Percentiles rank a stretch among this genome's conserved stretches.
Evolutionary conservation across 345 rosid genomes (phyloP).

Genomic region (Angophora floribunda): DNA sequence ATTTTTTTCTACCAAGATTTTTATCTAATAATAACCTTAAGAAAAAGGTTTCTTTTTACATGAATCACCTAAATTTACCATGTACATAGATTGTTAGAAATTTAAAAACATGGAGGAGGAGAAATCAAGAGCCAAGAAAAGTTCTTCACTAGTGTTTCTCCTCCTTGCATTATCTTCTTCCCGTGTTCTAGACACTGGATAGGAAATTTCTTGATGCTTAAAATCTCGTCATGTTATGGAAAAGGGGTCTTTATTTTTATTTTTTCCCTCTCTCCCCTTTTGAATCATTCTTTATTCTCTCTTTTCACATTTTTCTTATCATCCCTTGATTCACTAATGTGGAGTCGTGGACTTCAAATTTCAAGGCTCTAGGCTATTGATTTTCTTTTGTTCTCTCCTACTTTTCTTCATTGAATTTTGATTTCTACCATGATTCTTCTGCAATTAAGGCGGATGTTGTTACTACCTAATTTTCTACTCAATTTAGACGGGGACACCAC

Average conservation of each 20-base stretch:
- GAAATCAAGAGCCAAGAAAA: background rate
- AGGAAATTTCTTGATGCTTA: background rate
- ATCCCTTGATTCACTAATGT: background rate
- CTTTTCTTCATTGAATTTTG: background rate
- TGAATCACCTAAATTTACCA: background rate
- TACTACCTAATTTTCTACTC: background rate
- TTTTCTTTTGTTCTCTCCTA: background rate
- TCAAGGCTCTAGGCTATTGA: background rate
- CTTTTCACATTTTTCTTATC: background rate
- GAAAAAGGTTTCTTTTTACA: background rate
- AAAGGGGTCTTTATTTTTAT: background rate
- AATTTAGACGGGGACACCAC: background rate
- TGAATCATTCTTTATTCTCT: background rate
- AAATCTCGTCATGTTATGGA: background rate
- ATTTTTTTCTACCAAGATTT: background rate
- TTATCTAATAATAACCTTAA: background rate
- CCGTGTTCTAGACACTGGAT: background rate
- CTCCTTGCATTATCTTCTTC: background rate
- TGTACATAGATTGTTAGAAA: background rate
- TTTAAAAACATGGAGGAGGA: background rate
- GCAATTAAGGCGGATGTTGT: background rate
- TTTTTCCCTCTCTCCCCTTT: background rate
- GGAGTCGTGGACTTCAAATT: background rate
- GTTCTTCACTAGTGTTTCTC: background rate
- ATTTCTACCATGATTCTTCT: background rate